Conservation (phyloP, 257 asterid genomes). For the Fraxinus pennsylvanica region DNA sequence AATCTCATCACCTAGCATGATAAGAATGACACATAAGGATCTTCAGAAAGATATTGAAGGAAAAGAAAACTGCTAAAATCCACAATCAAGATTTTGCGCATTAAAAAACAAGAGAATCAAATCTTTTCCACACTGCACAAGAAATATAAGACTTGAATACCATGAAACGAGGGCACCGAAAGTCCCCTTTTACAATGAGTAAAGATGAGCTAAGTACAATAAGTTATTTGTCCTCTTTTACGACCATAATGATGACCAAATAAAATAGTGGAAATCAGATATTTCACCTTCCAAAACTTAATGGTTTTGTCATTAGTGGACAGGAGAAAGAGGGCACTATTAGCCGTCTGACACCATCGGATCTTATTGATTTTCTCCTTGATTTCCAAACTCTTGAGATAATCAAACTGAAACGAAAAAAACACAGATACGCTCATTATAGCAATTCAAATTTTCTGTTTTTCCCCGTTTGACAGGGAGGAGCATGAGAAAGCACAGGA, state of each 20-base stretch:
- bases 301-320: constrained; percentile 87
- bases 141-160: background rate
- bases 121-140: constrained; percentile 10
- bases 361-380: constrained; percentile 91
- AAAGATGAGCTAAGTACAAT: constrained; percentile 18
- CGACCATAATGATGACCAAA: background rate
- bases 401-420: constrained; percentile 63
- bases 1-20: too few species aligned
- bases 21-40: too few species aligned
- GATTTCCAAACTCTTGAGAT: constrained; percentile 83
- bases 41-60: background rate
- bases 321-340: constrained; percentile 74
- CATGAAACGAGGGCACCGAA: constrained; percentile 20
- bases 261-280: constrained; percentile 11
- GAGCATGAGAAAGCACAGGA: constrained; percentile 6
- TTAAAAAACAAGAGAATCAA: constrained; percentile 16
- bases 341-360: constrained; percentile 81
- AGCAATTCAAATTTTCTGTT: constrained; percentile 23
- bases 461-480: background rate
- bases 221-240: background rate
- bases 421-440: constrained; percentile 26
- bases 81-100: constrained; percentile 13
- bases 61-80: constrained; percentile 22
- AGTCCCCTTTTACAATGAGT: constrained; percentile 15
- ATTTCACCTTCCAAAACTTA: constrained; percentile 75